A percentile compares a stretch with the other conserved stretches of the same genome.
phyloP scores from a whole-genome alignment of 2,329 filamentous ascomycete species.

The Acephala macrosclerotiorum region DNA sequence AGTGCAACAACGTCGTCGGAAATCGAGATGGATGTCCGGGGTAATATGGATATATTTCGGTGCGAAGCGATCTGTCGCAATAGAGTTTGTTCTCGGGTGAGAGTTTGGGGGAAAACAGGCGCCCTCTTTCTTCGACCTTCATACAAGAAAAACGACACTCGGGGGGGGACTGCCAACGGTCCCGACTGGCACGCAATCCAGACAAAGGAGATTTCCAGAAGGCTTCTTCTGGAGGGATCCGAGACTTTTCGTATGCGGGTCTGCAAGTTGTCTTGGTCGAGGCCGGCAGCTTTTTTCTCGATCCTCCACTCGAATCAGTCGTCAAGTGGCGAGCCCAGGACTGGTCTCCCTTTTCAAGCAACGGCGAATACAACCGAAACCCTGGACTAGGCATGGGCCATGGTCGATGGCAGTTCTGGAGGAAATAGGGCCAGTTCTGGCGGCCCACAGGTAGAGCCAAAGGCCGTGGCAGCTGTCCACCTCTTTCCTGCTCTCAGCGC shows the following conservation, averaged over 20 bases:
- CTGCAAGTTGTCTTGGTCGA: slow-evolving; percentile 4
- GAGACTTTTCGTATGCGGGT: slow-evolving; percentile 26
- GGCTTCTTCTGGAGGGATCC: slow-evolving; percentile 22
- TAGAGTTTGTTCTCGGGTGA: neutral
- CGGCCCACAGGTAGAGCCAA: neutral
- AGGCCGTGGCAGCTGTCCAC: neutral
- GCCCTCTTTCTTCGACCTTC: slow-evolving; percentile 1
- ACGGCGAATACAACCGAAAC: slow-evolving; percentile 17
- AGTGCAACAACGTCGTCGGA: neutral
- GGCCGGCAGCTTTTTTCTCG: slow-evolving; percentile 7
- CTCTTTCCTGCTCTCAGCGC: neutral
- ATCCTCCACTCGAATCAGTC: neutral
- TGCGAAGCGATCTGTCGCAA: slow-evolving; percentile 1
- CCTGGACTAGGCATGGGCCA: slow-evolving; percentile 11
- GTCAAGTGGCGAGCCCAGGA: neutral
- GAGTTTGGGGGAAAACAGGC: neutral
- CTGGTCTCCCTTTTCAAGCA: slow-evolving; percentile 15
- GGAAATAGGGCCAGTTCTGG: neutral
- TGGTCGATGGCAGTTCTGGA: slow-evolving; percentile 18
- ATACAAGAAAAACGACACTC: neutral
- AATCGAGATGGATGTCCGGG: neutral
- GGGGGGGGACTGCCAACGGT: slow-evolving; percentile 5
- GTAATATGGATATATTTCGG: neutral
- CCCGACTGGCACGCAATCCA: slow-evolving; percentile 6
- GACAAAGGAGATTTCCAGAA: slow-evolving; percentile 21